Conservation (phyloP, 148 eudicot genomes). For the Rhododendron simsii region DNA sequence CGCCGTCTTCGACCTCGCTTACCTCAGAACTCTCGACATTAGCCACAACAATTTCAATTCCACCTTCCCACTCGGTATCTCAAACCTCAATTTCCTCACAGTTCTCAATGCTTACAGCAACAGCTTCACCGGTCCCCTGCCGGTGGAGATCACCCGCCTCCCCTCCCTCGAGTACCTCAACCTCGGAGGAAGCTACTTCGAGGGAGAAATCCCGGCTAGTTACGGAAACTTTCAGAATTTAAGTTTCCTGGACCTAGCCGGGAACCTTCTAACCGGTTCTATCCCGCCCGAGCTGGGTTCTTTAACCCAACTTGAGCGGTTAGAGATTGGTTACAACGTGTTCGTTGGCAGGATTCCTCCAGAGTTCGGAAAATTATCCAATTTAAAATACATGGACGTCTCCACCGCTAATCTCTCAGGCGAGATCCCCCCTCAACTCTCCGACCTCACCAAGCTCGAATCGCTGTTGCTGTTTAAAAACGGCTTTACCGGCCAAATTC, state of each 20-base stretch:
- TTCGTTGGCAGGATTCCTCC: conserved; percentile 46
- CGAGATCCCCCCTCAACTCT: conserved; percentile 45
- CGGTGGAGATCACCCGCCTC: conserved; percentile 40
- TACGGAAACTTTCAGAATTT: conserved; percentile 53
- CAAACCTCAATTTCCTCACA: conserved; percentile 44
- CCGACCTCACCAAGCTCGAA: conserved; percentile 45
- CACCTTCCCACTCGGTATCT: conserved; percentile 61
- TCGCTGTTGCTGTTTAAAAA: conserved; percentile 54
- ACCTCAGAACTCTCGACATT: conserved; percentile 61
- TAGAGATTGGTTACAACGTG: conserved; percentile 74
- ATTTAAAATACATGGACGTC: conserved; percentile 56
- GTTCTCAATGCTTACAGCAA: conserved; percentile 66
- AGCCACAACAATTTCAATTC: conserved; percentile 64
- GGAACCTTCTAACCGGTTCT: conserved; percentile 54
- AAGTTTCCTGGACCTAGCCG: conserved; percentile 51
- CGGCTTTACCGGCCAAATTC: conserved; percentile 53
- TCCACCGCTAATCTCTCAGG: conserved; percentile 60
- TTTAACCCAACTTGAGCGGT: conserved; percentile 32
- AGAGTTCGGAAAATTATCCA: conserved; percentile 42
- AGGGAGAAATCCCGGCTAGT: conserved; percentile 53
- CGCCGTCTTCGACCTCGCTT: conserved; percentile 43
- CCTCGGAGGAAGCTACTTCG: conserved; percentile 87
- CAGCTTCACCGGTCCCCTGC: conserved; percentile 68
- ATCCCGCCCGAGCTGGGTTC: conserved; percentile 55
- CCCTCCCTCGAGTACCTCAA: conserved; percentile 54